These are phyloP conservation scores for Sugiyamaella chiloensis DNA, from an alignment of 805 yeast species.

Conservation along the genomic window DNA sequence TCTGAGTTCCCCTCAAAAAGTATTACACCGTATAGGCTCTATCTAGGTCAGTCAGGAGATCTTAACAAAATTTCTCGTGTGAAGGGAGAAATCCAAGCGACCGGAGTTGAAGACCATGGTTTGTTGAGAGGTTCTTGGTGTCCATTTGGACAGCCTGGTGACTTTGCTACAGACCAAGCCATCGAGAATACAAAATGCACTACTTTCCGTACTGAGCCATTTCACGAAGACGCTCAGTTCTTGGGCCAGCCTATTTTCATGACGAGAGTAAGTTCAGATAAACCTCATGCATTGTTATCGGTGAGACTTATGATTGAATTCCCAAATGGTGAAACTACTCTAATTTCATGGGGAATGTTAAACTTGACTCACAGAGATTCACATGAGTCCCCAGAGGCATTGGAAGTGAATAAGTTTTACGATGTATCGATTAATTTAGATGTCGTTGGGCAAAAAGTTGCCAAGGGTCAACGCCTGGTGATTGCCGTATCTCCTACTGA, in stretches of 20 bases:
- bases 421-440: conserved; percentile 36
- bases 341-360: conserved; percentile 47
- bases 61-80: background rate
- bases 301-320: conserved; percentile 42
- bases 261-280: conserved; percentile 37
- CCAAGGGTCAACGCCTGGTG: conserved; percentile 39
- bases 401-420: conserved; percentile 35
- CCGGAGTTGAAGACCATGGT: conserved; percentile 37
- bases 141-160: conserved; percentile 47
- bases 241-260: conserved; percentile 41
- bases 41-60: background rate
- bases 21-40: conserved; percentile 15
- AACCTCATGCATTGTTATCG: conserved; percentile 39
- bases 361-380: conserved; percentile 43
- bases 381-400: conserved; percentile 40
- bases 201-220: conserved; percentile 35
- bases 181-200: conserved; percentile 41
- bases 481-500: conserved; percentile 44
- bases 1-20: conserved; percentile 9
- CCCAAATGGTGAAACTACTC: conserved; percentile 39
- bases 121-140: conserved; percentile 45
- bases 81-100: background rate
- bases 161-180: conserved; percentile 46
- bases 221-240: conserved; percentile 29
- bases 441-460: conserved; percentile 39